Evolutionary conservation across 1,284 basidiomycete genomes (phyloP), one percentile per base, ranked within the genome.

Genomic region (Bjerkandera adusta): DNA sequence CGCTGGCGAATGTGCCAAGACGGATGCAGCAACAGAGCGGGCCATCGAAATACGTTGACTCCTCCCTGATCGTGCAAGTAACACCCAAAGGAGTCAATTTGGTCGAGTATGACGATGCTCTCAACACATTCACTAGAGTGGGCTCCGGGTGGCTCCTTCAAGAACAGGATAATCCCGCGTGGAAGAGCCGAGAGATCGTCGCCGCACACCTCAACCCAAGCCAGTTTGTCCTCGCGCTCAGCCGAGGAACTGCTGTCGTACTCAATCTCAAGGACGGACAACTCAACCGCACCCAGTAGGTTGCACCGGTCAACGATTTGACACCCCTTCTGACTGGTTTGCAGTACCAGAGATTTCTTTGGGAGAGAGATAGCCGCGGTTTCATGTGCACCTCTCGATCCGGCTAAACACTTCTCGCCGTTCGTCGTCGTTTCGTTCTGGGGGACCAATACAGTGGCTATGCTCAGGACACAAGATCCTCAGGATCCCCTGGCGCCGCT

Each of bases 341-440:
- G 3, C 37, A 64, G 62, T 20, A 29, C 49, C 16, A 50, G 54
- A 20, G 56, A 60, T 40, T 62, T 62, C 47, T 34, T 47, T 0
- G 57, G 60, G n/a, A 35, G 56, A 8, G 82, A 88, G 57, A 79
- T 89, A 36, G 84, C 85, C 21, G 75, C 83, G 0, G 64, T 90
- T 22, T 83, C 83, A 1, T 82, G 84, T 51, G 59, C 68, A 3
- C 82, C 83, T 1, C 56, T 78, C 27, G 74, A 84, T 50, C 58
- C 66, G 0, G 56, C 66, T 5, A 75, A 76, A 52, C 57, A 63
- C 27, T 83, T 69, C 45, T 64, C 83, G 2, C 61, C 61, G 10
- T 58, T 75, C 33, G 67, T 85, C 13, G 81, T 80, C 0, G 78
- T 89, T 18, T 82, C 84, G 0, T 90, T 90, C 52, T 98, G 95